phyloP scores from a whole-genome alignment of 768 basidiomycete genomes.

The Hericium coralloides region DNA sequence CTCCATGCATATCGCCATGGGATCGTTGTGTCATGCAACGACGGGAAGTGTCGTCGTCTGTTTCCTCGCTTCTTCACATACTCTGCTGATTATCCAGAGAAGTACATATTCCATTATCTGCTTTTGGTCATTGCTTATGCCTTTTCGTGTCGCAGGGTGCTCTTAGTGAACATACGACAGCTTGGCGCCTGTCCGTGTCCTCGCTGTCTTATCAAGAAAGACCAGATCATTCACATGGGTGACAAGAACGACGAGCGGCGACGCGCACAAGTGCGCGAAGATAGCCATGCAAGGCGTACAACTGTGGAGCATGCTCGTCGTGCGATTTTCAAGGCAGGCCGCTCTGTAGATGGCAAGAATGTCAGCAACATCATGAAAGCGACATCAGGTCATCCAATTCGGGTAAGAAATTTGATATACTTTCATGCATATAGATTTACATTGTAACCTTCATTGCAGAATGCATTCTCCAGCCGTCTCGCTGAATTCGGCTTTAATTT shows the following conservation, averaged over 20 bases:
- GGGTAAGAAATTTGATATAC: constrained; percentile 13
- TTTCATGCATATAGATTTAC: too few relatives aligned
- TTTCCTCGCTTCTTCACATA: constrained; percentile 22
- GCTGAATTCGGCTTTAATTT: constrained; percentile 16
- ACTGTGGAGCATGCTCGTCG: neutral
- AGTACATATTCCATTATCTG: constrained; percentile 18
- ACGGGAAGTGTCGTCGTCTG: constrained; percentile 18
- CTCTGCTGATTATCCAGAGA: constrained; percentile 28
- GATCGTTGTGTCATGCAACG: constrained; percentile 17
- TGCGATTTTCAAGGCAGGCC: neutral
- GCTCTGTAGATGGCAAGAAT: too few relatives aligned
- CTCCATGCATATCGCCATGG: constrained; percentile 20
- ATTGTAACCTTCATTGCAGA: constrained; percentile 24
- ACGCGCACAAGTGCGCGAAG: neutral
- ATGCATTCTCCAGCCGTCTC: constrained; percentile 24
- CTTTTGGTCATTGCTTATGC: too few relatives aligned
- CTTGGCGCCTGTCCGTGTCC: constrained; percentile 23
- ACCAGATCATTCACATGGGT: constrained; percentile 13
- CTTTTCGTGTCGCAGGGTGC: constrained; percentile 15
- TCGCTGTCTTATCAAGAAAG: constrained; percentile 18
- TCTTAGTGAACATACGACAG: constrained; percentile 19
- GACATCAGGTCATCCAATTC: constrained; percentile 23
- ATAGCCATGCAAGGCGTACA: constrained; percentile 6
- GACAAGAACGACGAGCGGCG: neutral
- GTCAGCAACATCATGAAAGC: constrained; percentile 8